phyloP scores from a whole-genome alignment of 1,139 yeast species.

The Hyphopichia pseudoburtonii region DNA sequence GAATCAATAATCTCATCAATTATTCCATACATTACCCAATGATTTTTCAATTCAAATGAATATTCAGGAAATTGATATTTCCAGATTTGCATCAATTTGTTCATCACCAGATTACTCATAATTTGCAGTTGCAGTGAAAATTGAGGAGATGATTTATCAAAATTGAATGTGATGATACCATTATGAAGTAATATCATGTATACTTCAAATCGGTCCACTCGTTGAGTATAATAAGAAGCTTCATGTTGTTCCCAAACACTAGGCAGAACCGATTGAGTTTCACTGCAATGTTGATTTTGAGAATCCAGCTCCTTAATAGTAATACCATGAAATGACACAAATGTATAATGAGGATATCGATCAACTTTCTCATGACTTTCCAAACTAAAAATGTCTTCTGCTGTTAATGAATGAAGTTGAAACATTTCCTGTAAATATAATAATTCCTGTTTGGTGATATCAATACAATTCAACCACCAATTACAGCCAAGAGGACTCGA shows the following conservation, averaged over 20 bases:
- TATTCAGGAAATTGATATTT: too few relatives aligned
- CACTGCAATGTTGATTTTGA: too few relatives aligned
- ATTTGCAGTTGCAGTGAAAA: too few relatives aligned
- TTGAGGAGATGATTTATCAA: too few relatives aligned
- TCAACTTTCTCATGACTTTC: not conserved
- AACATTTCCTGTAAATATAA: not conserved
- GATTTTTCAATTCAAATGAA: not conserved
- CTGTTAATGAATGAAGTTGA: not conserved
- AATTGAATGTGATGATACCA: not conserved
- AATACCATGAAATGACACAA: not conserved
- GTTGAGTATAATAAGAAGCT: too few relatives aligned
- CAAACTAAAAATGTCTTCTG: not conserved
- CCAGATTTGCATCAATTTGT: too few relatives aligned
- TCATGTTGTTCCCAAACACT: too few relatives aligned
- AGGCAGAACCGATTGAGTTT: too few relatives aligned
- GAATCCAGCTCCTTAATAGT: not conserved
- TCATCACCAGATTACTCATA: too few relatives aligned
- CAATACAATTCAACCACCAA: not conserved
- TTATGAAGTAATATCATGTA: not conserved
- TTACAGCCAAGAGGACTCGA: not conserved
- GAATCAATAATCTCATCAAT: not conserved
- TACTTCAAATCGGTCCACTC: not conserved
- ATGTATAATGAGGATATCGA: not conserved
- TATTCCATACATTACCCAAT: not conserved
- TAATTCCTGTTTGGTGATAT: not conserved